These are phyloP conservation scores for Rhytidiadelphus loreus DNA, from an alignment of 225 moss, liverwort and hornwort species.

Conservation along the genomic window DNA sequence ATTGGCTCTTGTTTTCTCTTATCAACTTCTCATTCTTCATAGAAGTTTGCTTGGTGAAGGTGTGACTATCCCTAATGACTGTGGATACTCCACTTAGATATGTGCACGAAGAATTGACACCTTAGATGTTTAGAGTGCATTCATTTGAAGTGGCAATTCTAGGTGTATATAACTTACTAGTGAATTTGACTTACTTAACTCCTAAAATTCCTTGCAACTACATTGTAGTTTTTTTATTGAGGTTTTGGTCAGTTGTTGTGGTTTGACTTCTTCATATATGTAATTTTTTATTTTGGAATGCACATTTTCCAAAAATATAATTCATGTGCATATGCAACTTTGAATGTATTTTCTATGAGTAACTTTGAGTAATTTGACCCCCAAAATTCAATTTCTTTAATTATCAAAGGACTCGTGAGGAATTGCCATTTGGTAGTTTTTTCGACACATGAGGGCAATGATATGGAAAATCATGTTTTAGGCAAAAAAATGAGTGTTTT, in stretches of 20 bases:
- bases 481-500: neutral
- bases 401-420: neutral
- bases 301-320: neutral
- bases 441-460: neutral
- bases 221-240: neutral
- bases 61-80: too few species aligned
- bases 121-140: neutral
- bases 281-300: neutral
- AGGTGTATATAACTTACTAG: fast-evolving
- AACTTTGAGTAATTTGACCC: neutral
- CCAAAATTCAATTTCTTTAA: too few species aligned
- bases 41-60: too few species aligned
- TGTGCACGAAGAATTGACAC: fast-evolving
- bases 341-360: neutral
- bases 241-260: fast-evolving
- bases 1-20: too few species aligned
- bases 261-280: fast-evolving
- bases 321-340: fast-evolving
- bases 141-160: neutral
- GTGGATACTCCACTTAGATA: too few species aligned
- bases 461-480: neutral
- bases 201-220: neutral
- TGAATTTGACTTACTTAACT: neutral
- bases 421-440: fast-evolving
- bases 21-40: too few species aligned